Percentiles rank a stretch among this genome's conserved stretches.
Evolutionary conservation across 176 grass and related monocot species (phyloP).

Genomic region (Phoenix roebelenii): DNA sequence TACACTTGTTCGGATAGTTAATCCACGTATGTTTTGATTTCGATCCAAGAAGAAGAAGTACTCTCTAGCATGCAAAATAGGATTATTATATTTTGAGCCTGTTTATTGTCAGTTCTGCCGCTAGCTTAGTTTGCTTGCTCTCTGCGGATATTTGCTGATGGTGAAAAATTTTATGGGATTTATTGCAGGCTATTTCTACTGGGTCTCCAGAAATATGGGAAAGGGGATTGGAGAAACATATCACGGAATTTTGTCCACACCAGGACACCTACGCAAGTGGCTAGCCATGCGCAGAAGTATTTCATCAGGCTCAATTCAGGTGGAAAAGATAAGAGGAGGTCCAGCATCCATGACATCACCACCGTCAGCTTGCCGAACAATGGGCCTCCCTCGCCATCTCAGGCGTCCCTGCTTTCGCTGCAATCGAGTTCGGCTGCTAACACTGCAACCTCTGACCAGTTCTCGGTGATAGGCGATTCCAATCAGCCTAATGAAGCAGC

Average conservation of each 20-base stretch:
- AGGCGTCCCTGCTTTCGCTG: background rate
- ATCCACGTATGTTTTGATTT: no score
- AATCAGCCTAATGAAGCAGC: conserved; percentile 6
- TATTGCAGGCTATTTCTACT: conserved; percentile 4
- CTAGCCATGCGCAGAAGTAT: conserved; percentile 21
- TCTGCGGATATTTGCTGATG: no score
- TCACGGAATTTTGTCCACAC: conserved; percentile 7
- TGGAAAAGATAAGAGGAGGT: conserved; percentile 14
- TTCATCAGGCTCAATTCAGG: conserved; percentile 5
- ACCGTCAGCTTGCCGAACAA: background rate
- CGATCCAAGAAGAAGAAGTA: no score
- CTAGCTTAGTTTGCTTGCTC: no score
- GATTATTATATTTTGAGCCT: no score
- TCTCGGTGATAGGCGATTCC: background rate
- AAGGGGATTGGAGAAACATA: conserved; percentile 22
- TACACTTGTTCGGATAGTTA: no score
- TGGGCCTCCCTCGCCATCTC: background rate
- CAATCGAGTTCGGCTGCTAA: background rate
- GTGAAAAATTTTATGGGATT: no score
- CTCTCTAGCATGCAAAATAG: no score
- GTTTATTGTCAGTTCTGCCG: no score
- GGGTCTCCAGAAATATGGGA: conserved; percentile 3
- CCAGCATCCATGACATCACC: conserved; percentile 19
- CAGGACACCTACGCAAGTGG: conserved; percentile 14
- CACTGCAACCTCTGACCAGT: background rate